These are phyloP conservation scores for Corylus americana DNA, from an alignment of 306 rosid species.

Conservation along the genomic window DNA sequence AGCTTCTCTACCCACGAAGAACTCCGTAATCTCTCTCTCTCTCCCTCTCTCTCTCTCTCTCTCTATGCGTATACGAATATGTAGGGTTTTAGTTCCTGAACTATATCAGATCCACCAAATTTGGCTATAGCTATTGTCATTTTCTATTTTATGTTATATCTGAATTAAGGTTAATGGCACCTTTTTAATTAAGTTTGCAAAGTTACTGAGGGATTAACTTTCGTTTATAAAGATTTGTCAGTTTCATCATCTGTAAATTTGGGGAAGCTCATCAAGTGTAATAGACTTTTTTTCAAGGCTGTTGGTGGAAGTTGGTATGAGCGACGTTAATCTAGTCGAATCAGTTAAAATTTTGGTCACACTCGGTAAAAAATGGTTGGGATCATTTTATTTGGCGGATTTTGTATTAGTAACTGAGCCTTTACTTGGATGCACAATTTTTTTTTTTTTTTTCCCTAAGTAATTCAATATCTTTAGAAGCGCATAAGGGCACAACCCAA, in stretches of 20 bases:
- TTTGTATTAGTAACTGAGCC: background rate
- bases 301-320: background rate
- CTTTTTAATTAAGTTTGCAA: background rate
- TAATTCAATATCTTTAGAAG: too few species aligned
- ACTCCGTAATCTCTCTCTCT: conserved; percentile 36
- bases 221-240: background rate
- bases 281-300: background rate
- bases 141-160: background rate
- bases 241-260: background rate
- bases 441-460: too few species aligned
- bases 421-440: background rate
- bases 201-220: too few species aligned
- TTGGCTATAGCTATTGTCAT: background rate
- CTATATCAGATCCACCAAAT: background rate
- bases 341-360: background rate
- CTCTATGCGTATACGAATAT: background rate
- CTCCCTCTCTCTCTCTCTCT: background rate
- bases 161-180: background rate
- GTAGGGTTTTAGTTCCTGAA: conserved; percentile 2
- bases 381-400: background rate
- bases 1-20: conserved; percentile 68
- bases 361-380: background rate
- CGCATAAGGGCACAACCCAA: too few species aligned
- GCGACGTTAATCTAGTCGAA: background rate
- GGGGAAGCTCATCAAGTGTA: background rate